Evolutionary conservation across 2,329 filamentous ascomycete species (phyloP).

Genomic region (Exophiala xenobiotica): DNA sequence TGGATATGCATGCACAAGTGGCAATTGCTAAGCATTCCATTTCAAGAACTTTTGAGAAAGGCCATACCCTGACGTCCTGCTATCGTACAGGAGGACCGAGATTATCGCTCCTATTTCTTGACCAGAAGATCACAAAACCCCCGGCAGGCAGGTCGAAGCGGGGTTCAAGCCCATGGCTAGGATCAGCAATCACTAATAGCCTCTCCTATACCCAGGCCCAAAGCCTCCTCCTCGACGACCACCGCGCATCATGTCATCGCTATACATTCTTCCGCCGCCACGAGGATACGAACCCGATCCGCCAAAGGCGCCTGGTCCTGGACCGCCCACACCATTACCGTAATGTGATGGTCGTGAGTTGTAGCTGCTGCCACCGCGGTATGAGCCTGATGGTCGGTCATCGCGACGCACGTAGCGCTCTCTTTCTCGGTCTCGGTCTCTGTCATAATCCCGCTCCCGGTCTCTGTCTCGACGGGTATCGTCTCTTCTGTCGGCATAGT

Average conservation of each 20-base stretch:
- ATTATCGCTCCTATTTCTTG: no score
- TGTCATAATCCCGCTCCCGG: slow-evolving; percentile 13
- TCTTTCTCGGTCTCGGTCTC: slow-evolving; percentile 18
- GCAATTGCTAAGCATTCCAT: no score
- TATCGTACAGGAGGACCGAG: no score
- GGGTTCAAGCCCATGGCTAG: not conserved
- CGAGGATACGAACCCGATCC: slow-evolving; percentile 14
- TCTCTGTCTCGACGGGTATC: slow-evolving; percentile 22
- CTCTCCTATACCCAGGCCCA: slow-evolving; percentile 41
- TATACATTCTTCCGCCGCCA: slow-evolving; percentile 21
- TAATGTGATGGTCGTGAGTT: slow-evolving; percentile 28
- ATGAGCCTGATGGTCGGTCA: slow-evolving; percentile 13
- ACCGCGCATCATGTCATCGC: slow-evolving; percentile 46
- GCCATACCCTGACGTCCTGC: no score
- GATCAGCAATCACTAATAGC: slow-evolving; percentile 15
- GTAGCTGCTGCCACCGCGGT: slow-evolving; percentile 14
- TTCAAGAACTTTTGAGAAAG: no score
- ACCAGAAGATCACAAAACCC: not conserved
- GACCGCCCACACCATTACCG: slow-evolving; percentile 27
- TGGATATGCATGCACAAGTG: no score
- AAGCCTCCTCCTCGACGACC: slow-evolving; percentile 59
- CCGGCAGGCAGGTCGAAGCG: not conserved
- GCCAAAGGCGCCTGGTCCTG: slow-evolving; percentile 13
- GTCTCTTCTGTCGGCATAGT: slow-evolving; percentile 16
- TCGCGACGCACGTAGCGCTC: slow-evolving; percentile 25